phyloP scores from a whole-genome alignment of 306 rosid genomes.

The Lupinus albus region DNA sequence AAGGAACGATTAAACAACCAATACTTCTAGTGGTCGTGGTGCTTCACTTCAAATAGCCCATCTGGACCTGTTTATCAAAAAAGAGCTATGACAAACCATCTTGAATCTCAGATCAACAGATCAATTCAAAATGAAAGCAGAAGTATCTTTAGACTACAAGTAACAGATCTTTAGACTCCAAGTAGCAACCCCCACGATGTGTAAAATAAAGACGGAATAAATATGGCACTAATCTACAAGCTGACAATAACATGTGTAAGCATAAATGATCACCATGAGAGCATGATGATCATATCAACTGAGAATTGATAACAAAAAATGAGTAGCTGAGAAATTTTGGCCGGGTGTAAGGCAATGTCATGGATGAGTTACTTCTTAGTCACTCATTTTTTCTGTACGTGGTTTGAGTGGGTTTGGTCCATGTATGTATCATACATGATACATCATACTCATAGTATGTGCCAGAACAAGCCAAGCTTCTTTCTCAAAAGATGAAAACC shows the following conservation, averaged over 20 bases:
- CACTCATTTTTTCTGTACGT: no score
- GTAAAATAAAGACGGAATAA: not conserved
- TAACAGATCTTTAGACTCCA: no score
- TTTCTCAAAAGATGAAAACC: constrained; percentile 1
- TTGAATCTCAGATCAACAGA: constrained; percentile 33
- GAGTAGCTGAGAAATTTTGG: no score
- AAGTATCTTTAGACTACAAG: constrained; percentile 1
- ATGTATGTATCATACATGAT: no score
- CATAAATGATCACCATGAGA: not conserved
- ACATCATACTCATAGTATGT: no score
- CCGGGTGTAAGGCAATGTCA: no score
- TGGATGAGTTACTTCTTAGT: no score
- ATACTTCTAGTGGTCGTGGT: constrained; percentile 43
- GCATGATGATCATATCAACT: not conserved
- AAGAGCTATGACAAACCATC: constrained; percentile 35
- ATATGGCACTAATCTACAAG: not conserved
- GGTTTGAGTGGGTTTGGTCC: no score
- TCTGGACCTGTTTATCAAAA: constrained; percentile 51
- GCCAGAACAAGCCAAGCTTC: constrained; percentile 29
- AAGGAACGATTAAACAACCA: constrained; percentile 31
- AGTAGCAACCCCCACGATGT: constrained; percentile 4
- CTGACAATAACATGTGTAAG: constrained; percentile 7
- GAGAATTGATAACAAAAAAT: constrained; percentile 1
- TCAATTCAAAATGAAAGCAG: constrained; percentile 18
- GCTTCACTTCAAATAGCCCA: constrained; percentile 53